Conservation (phyloP, 2,329 filamentous ascomycete species). For the Cladosporium halotolerans region DNA sequence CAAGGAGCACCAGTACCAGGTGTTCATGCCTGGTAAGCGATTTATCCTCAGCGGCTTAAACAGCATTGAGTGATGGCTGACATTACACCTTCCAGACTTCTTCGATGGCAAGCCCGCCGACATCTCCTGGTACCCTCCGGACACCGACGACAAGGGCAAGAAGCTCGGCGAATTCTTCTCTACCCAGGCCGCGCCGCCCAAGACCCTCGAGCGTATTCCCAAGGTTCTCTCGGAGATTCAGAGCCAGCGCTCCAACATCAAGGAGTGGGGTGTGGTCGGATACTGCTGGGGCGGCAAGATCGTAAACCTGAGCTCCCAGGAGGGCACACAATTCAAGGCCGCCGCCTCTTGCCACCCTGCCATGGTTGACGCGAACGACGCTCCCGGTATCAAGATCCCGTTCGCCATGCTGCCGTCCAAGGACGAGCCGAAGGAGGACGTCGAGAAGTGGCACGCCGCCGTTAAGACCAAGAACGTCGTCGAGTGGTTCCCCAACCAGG, state of each 20-base stretch:
- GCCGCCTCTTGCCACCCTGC: conserved; percentile 53
- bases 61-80: neutral
- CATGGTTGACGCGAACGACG: conserved; percentile 55
- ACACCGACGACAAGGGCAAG: conserved; percentile 54
- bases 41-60: too few relatives aligned
- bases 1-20: conserved; percentile 56
- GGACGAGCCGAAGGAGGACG: conserved; percentile 50
- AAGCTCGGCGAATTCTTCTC: conserved; percentile 56
- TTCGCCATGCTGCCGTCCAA: conserved; percentile 52
- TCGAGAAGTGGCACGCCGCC: conserved; percentile 43
- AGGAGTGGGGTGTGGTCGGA: conserved; percentile 54
- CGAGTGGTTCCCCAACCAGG: conserved; percentile 44
- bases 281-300: conserved; percentile 55
- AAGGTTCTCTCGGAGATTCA: conserved; percentile 50
- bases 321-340: conserved; percentile 51
- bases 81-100: conserved; percentile 52
- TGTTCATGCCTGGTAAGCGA: conserved; percentile 64
- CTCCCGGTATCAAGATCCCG: conserved; percentile 50
- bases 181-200: conserved; percentile 51
- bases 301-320: conserved; percentile 46
- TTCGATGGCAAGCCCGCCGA: conserved; percentile 69
- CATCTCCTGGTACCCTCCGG: conserved; percentile 52
- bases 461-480: conserved; percentile 40
- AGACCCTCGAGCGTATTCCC: conserved; percentile 50
- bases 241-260: conserved; percentile 41